Conservation (phyloP, 495 filamentous ascomycete genomes). For the Aspergillus carlsbadensis region DNA sequence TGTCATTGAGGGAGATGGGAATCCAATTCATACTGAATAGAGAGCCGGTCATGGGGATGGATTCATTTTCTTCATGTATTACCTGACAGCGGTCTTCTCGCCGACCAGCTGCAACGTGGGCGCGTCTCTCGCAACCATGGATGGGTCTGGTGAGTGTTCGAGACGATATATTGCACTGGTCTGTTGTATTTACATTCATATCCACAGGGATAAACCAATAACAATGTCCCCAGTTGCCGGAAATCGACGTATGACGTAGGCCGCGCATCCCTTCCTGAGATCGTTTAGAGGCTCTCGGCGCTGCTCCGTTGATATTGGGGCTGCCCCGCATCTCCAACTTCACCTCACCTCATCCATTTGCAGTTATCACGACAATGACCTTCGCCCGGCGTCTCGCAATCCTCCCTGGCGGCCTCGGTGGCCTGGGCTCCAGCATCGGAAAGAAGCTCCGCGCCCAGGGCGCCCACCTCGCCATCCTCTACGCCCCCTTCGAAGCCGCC, state of each 20-base stretch:
- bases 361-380: conserved; percentile 2
- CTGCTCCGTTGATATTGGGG: too few relatives aligned
- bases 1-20: too few relatives aligned
- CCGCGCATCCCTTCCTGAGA: neutral
- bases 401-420: conserved; percentile 42
- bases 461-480: conserved; percentile 38
- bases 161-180: too few relatives aligned
- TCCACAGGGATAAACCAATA: too few relatives aligned
- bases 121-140: neutral
- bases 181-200: too few relatives aligned
- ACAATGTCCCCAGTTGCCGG: too few relatives aligned
- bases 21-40: neutral
- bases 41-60: conserved; percentile 1
- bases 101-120: conserved; percentile 11
- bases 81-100: conserved; percentile 10
- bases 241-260: too few relatives aligned
- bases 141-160: too few relatives aligned
- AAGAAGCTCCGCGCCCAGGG: conserved; percentile 37
- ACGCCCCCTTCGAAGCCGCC: conserved; percentile 40
- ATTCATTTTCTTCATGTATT: conserved; percentile 14
- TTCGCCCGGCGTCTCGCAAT: conserved; percentile 26
- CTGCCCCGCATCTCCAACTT: neutral
- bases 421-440: conserved; percentile 40
- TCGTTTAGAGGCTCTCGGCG: neutral
- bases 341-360: neutral